phyloP scores from a whole-genome alignment of 1,284 basidiomycete species.

The Trametes versicolor region DNA sequence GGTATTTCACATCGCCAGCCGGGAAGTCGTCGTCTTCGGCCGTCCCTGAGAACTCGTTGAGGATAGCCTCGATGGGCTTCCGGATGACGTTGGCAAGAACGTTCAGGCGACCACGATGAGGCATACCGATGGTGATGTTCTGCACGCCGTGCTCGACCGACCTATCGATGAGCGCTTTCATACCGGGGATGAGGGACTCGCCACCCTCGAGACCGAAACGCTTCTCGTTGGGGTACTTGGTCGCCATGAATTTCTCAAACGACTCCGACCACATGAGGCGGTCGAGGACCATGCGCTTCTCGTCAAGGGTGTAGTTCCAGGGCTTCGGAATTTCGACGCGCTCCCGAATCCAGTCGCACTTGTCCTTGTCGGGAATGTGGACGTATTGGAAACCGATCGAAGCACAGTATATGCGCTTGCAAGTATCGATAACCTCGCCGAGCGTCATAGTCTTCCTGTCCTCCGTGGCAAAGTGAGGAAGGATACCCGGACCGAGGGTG shows the following conservation, averaged over 20 bases:
- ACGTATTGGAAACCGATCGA: conserved; percentile 97
- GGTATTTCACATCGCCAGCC: conserved; percentile 99
- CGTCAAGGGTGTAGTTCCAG: conserved; percentile 97
- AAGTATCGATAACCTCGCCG: conserved; percentile 91
- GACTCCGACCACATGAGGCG: conserved; percentile 99
- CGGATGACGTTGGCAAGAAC: conserved; percentile 98
- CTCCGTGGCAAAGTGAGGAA: conserved; percentile 93
- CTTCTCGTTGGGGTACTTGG: conserved; percentile 99
- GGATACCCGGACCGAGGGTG: conserved; percentile 93
- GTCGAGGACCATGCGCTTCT: conserved; percentile 99
- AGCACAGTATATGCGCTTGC: conserved; percentile 96
- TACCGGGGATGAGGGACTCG: conserved; percentile 97
- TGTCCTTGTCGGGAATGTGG: conserved; percentile 98
- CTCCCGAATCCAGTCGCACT: conserved; percentile 99
- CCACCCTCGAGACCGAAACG: conserved; percentile 99
- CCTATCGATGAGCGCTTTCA: conserved; percentile 99
- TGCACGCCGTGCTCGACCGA: conserved; percentile 97
- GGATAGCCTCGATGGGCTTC: conserved; percentile 97
- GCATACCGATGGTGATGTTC: conserved; percentile 98
- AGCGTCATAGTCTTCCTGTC: conserved; percentile 89
- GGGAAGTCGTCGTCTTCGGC: conserved; percentile 77
- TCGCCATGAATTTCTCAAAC: conserved; percentile 99
- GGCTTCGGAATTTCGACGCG: conserved; percentile 96
- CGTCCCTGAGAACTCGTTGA: conserved; percentile 94
- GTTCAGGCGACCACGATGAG: conserved; percentile 98